Evolutionary conservation across 2,329 filamentous ascomycete genomes (phyloP), one percentile per base, ranked within the genome.

Genomic region (Trichoderma semiorbis): DNA sequence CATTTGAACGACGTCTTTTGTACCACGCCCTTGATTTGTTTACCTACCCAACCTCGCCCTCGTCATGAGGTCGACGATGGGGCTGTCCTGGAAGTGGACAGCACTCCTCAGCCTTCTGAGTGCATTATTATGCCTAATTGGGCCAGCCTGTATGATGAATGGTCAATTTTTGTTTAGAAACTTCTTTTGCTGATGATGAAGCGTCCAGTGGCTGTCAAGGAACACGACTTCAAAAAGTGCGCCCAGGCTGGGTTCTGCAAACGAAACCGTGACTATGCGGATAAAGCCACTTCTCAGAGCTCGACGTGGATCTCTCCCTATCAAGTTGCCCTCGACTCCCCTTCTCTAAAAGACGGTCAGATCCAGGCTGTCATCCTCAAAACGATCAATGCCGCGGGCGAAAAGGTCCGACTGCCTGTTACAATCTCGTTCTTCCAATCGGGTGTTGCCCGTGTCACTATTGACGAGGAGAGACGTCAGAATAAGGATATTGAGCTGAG

Each of bases 221-320:
- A 97, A 80, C 91, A 97, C 78, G 95, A 97, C 81, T 99, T 98
- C 87, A 99, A 98, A 80, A 97, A 92, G 77, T 99, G 96, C 84
- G 85, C 92, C 76, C 95, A 99, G 80, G 96, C 95, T 5, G 96
- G 96, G 78, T 99, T 99, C 85, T 99, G 96, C 84, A 96, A 94
- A 80, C 93, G 96, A 75, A 98, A 98, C 83, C 91, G 96, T 80
- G 92, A 89, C 50, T 95, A 93, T 80, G 96, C 96, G 79, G 95
- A 98, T 82, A 85, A 88, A 74, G 94, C 91, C 74, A 83, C 88
- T 60, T 84, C 89, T 55, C 83, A 89, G 70, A 90, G 89, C 73
- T 86, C 89, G 10, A 85, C 86, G 32, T 98, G 94, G 92, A 85
- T 85, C 75, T 91, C 94, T 8, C 95, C 95, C 0, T 99, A 98